These are phyloP conservation scores for Syzygium oleosum DNA, from an alignment of 345 rosid species.

Conservation along the genomic window DNA sequence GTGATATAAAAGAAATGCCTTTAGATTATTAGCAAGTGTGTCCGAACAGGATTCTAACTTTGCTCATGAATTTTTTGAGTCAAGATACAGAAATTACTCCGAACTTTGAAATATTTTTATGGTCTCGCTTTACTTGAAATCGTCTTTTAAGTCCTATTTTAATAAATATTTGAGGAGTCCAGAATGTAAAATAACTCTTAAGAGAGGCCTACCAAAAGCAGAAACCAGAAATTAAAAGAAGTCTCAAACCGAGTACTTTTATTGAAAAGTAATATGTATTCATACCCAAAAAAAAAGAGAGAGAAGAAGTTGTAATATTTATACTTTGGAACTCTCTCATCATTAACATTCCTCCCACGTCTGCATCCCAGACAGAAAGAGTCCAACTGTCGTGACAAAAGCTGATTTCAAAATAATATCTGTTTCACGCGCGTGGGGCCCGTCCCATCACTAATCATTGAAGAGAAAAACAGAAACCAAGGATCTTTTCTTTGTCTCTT, in stretches of 20 bases:
- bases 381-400: neutral
- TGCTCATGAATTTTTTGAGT: neutral
- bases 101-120: neutral
- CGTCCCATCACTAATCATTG: neutral
- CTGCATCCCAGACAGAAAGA: neutral
- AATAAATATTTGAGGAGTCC: too few relatives aligned
- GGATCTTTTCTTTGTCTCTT: neutral
- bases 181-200: too few relatives aligned
- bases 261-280: too few relatives aligned
- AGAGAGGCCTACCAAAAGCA: neutral
- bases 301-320: neutral
- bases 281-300: too few relatives aligned
- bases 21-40: neutral
- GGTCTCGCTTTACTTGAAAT: neutral
- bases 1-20: neutral
- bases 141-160: too few relatives aligned
- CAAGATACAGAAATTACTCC: neutral
- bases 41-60: neutral
- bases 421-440: neutral
- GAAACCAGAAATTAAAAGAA: neutral
- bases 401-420: neutral
- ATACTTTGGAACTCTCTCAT: neutral
- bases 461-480: neutral
- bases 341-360: neutral
- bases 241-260: neutral